Evolutionary conservation across 805 yeast species (phyloP), one percentile per base, ranked within the genome.

Genomic region (Yarrowia bubula): DNA sequence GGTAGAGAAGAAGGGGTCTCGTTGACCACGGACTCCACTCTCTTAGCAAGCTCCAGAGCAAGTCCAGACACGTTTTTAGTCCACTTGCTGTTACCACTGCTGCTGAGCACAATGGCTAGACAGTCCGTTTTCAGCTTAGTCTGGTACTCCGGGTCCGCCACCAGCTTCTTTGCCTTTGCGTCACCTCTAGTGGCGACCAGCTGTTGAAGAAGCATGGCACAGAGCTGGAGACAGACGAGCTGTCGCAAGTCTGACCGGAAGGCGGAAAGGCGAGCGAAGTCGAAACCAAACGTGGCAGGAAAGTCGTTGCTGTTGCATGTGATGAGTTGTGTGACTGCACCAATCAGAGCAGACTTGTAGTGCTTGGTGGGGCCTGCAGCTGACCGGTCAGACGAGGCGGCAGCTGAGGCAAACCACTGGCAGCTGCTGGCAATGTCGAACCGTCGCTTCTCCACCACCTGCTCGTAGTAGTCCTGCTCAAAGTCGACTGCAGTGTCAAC

Each of bases 31-130:
- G 64, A 58, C 60, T 68, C 71, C 7, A 66, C 70, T 4, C 71
- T 66, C 69, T 83, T 82, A 38, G 83, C 82, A 57, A 88, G 72
- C 72, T 88, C 96, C 67, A 90, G 80, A 4, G 93, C 83, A 68
- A 91, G 84, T 14, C 88, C 80, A 68, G 85, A 82, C 31, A 90
- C 83, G 74, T 90, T 90, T 72, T 90, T 84, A 0, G 97, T 90
- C 97, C 97, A 90, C 77, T 92, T 90, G 66, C 90, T 85, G 73
- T 89, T 89, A 1, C 96, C 96, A 71, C 87, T 88, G 66, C 88
- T 90, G 75, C 90, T 96, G 38, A 91, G 84, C 15, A 90, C 90
- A 51, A 90, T 88, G 37, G 92, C 88, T 64, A 89, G 77, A 46
- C 91, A 83, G 71, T 90, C 93, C 61, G 80, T 85, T 74, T 88